These are phyloP conservation scores for Lepiota subincarnata DNA, from an alignment of 768 basidiomycete species.

Conservation along the genomic window DNA sequence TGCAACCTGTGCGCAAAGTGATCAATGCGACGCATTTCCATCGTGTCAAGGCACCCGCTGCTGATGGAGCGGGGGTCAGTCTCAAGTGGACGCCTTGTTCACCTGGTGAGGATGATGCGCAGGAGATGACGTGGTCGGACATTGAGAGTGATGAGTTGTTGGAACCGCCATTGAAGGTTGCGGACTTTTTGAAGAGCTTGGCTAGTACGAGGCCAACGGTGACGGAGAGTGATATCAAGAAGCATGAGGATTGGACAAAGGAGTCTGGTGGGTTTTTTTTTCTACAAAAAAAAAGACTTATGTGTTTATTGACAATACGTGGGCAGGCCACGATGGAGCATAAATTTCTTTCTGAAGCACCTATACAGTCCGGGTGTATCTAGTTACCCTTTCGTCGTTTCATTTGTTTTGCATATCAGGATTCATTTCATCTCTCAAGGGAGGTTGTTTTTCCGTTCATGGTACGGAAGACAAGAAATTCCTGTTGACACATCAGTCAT, in stretches of 20 bases:
- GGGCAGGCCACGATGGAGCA: conserved; percentile 28
- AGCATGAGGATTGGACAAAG: conserved; percentile 79
- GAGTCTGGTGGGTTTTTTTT: conserved; percentile 61
- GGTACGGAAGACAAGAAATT: too few relatives aligned
- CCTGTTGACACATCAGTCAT: too few relatives aligned
- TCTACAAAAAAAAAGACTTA: too few relatives aligned
- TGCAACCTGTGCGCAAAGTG: conserved; percentile 98
- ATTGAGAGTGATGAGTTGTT: conserved; percentile 82
- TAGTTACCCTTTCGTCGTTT: background rate
- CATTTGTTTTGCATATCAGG: background rate
- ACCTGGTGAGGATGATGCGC: conserved; percentile 80
- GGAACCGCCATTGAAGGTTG: conserved; percentile 78
- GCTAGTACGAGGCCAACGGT: conserved; percentile 84
- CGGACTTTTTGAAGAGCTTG: conserved; percentile 81
- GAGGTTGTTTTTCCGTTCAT: too few relatives aligned
- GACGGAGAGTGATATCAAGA: conserved; percentile 79
- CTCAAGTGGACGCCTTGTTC: conserved; percentile 93
- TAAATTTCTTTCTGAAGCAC: conserved; percentile 7
- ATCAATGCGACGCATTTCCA: conserved; percentile 96
- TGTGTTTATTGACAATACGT: background rate
- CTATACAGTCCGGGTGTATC: background rate
- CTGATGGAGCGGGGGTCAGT: conserved; percentile 19
- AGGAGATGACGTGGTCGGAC: conserved; percentile 88
- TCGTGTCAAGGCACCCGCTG: conserved; percentile 31
- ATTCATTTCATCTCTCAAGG: background rate